Base-by-base conservation (phyloP, 768 basidiomycete species). In the Rhizopogon sp. region DNA sequence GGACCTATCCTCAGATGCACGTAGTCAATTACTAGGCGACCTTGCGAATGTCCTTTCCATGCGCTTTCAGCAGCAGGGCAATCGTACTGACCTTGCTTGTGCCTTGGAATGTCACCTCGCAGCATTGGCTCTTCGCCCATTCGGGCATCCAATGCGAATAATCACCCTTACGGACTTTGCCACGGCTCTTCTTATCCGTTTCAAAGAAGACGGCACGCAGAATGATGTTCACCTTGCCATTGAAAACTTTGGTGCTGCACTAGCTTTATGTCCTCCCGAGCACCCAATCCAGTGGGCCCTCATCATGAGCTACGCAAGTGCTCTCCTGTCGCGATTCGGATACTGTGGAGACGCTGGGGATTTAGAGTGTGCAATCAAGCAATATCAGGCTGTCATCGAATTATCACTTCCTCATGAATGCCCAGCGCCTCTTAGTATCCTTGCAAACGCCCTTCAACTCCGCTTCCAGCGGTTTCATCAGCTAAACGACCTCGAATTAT, bases 221-320 rank as follows among this genome's bases (percentile, higher is more conserved):
- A 52, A 54, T 37, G 72, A 72, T 37, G 52, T 72, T 3, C 64
- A 72, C 39, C 55, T 66, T n/a, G 71, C 63, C 8, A 61, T 68
- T 42, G 57, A 61, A 33, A 53, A 61, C 41, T 66, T 70, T 29
- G 58, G 50, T 54, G 16, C 33, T n/a, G 53, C 46, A 49, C 25
- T 53, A 14, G 44, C 59, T 33, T 40, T 54, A 0, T 62, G 67
- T 17, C 60, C 66, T 20, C 56, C 56, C 3, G 49, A 57, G 28
- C 55, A 56, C 31, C 62, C 66, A 6, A 4, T n/a, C 16, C 22
- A 49, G 41, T 54, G 64, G 6, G 53, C 60, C 25, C 43, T 64
- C 33, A 59, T 60, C 22, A 68, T 66, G 66, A 65, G 66, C 45
- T 64, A 66, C 35, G 68, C 67, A 14, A 68, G 64, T 20, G 67